A percentile compares a stretch with the other conserved stretches of the same genome.
These are phyloP conservation scores for Oxalis stricta DNA, from an alignment of 441 rosid genomes.

Conservation along the genomic window DNA sequence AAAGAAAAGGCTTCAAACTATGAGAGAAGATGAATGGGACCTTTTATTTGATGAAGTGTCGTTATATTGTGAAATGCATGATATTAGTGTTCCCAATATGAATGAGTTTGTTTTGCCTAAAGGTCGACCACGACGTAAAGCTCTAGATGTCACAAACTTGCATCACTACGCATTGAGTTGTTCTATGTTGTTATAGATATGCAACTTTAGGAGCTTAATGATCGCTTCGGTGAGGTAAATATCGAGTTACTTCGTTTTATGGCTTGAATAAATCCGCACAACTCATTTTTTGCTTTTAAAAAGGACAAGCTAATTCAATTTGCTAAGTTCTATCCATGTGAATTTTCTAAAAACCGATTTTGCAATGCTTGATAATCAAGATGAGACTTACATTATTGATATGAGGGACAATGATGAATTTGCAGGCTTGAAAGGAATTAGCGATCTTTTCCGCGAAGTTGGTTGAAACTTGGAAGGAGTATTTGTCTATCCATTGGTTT, in stretches of 20 bases:
- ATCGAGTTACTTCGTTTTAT: constrained; percentile 4
- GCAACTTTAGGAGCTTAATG: constrained; percentile 4
- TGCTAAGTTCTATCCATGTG: neutral
- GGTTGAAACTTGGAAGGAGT: neutral
- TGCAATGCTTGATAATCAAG: neutral
- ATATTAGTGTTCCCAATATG: neutral
- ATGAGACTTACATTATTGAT: neutral
- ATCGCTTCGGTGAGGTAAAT: neutral
- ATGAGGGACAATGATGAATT: neutral
- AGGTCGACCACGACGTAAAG: neutral
- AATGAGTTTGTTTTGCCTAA: neutral
- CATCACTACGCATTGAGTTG: neutral
- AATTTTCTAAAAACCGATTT: neutral
- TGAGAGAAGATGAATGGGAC: constrained; percentile 4
- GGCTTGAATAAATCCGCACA: neutral
- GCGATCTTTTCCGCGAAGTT: neutral
- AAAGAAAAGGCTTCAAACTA: neutral
- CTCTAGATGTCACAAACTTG: neutral
- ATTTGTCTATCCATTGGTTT: neutral
- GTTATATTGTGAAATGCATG: neutral
- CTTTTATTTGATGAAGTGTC: neutral
- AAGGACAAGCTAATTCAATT: neutral
- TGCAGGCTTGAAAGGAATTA: neutral
- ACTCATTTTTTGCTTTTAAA: neutral
- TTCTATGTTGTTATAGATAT: neutral